Evolutionary conservation across 2,329 filamentous ascomycete genomes (phyloP), one percentile per base, ranked within the genome.

Genomic region (Helicocarpus griseus): DNA sequence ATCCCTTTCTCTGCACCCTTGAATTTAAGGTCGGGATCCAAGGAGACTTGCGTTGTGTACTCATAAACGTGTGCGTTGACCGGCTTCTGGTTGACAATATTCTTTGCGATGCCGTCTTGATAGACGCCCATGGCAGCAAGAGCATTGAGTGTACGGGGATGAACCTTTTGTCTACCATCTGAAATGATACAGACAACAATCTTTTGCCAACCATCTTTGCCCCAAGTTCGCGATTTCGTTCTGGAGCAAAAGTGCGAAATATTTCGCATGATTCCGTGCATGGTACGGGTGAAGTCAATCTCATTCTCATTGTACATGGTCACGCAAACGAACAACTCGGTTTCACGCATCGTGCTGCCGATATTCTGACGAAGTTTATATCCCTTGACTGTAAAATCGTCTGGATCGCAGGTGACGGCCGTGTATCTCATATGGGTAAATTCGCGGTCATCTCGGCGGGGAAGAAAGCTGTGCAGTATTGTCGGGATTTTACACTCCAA

Each of bases 251-350:
- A 96, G 67, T 97, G 93, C 13, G 87, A 83, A 61, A 98, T 91
- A 67, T 98, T 98, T 68, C 94, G 89, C 87, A 98, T 95, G 52
- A 98, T 88, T 51, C 91, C 93, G 67, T 97, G 89, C 91, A 98
- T 97, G 0, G 93, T 98, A 44, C 93, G 82, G 5, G 93, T 96
- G 62, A 98, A 98, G 64, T 89, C 82, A 61, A 95, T 88, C 65
- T 97, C 93, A 69, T 96, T 87, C 71, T 98, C 93, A 69, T 98
- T 98, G 75, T 96, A 97, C 93, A 97, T 97, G 61, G 93, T 98
- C 55, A 98, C 77, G 66, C 90, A 95, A 61, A 98, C 95, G 67
- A 97, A 93, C 6, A 98, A 74, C 69, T 98, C 93, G 0, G 91
- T 97, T 69, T 97, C 90, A 56, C 93, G 82, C 26, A 83, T 76